Evolutionary conservation across 345 rosid species (phyloP), one percentile per base, ranked within the genome.

Genomic region (Noccaea bulbosa): DNA sequence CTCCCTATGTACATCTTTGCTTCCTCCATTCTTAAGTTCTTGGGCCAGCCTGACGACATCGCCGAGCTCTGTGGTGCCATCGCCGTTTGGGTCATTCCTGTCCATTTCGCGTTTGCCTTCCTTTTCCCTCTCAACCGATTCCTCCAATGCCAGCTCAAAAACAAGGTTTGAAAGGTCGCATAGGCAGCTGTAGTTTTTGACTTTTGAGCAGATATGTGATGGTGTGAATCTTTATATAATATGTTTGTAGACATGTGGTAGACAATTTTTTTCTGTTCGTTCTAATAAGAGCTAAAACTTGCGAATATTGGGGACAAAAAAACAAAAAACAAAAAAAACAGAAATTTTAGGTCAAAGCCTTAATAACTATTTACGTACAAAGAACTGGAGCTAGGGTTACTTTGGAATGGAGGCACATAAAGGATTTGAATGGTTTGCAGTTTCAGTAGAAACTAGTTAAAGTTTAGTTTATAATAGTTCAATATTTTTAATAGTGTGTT

Each of bases 81-180:
- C 2, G 32, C 93, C 2, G 5, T 81, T 2, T 80, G 75, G 77
- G 66, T 86, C 84, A 80, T 92, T 38, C 98, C 98, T 12, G 72
- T 83, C 9, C 96, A 88, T 61, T 92, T 90, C 75, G 79, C 93
- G 77, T 85, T 87, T 65, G 91, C 95, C 1, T 83, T 90, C 69
- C 83, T 80, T 79, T 84, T 85, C 48, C 95, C 97, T 6, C 34
- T 88, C 37, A 96, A 82, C 14, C 79, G 93, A 69, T 90, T 90
- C 83, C 73, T 93, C 62, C 95, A 90, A 70, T 65, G 88, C 65
- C 98, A 93, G 79, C 65, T 73, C 20, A 56, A 66, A 4, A 73
- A 47, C 32, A 1, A 1, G 32, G 34, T 62, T 33, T 46, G 9
- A 20, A 48, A 40, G 9, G 16, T 51, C 11, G 34, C 24, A 14